A percentile compares a stretch with the other conserved stretches of the same genome.
Evolutionary conservation across 2,329 filamentous ascomycete species (phyloP).

Genomic region (Alternaria consortialis): DNA sequence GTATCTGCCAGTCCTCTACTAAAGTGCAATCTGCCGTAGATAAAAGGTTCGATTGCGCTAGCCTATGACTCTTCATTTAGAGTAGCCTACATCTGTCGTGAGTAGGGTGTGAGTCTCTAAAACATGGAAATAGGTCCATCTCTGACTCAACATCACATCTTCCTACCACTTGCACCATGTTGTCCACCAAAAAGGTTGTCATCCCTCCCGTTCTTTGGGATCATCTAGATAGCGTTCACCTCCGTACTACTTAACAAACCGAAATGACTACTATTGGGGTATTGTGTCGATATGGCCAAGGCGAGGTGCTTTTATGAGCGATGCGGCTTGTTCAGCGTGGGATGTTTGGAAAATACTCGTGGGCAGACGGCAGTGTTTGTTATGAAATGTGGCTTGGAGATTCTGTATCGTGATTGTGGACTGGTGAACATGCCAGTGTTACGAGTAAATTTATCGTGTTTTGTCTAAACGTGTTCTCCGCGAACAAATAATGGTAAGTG

Average conservation of each 20-base stretch:
- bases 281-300: not conserved
- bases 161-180: not conserved
- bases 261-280: not conserved
- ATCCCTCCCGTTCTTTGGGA: not conserved
- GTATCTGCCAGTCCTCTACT: not conserved
- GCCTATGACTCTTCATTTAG: not conserved
- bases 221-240: not conserved
- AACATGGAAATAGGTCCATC: not conserved
- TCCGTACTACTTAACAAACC: not conserved
- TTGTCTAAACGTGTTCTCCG: constrained; percentile 17
- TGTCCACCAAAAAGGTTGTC: not conserved
- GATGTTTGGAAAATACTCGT: not conserved
- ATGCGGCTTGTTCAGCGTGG: not conserved
- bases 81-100: not conserved
- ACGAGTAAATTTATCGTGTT: not conserved
- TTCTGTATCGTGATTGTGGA: not conserved
- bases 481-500: constrained; percentile 32
- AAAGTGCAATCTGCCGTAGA: not conserved
- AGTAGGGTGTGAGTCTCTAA: not conserved
- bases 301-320: not conserved
- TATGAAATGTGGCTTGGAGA: not conserved
- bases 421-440: not conserved
- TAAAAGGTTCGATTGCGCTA: not conserved
- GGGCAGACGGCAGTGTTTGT: not conserved
- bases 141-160: not conserved